A percentile compares a stretch with the other conserved stretches of the same genome.
These are phyloP conservation scores for Starmerella stigmatis DNA, from an alignment of 805 yeast genomes.

Conservation along the genomic window DNA sequence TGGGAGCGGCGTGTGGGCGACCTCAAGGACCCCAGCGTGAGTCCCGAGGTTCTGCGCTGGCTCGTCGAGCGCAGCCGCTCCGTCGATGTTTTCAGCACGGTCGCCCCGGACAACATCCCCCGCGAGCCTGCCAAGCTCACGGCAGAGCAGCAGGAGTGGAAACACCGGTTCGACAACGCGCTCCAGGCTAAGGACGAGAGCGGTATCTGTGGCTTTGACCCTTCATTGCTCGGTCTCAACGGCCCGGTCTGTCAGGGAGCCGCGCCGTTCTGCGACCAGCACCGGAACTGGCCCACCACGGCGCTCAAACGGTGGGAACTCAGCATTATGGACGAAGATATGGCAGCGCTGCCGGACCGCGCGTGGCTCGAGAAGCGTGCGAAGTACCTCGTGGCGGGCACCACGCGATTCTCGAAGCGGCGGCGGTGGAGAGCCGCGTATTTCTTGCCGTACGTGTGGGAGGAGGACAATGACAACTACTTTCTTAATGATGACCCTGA, in stretches of 20 bases:
- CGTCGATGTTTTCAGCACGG: background rate
- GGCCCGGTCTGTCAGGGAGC: slow-evolving; percentile 3
- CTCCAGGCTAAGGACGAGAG: background rate
- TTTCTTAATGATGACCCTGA: slow-evolving; percentile 11
- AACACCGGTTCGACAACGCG: background rate
- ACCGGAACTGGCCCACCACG: slow-evolving; percentile 11
- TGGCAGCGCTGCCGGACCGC: slow-evolving; percentile 9
- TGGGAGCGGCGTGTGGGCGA: slow-evolving; percentile 3
- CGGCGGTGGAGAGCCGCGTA: slow-evolving; percentile 7
- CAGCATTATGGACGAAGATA: background rate
- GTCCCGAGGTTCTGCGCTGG: slow-evolving; percentile 2
- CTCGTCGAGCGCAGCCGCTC: slow-evolving; percentile 5
- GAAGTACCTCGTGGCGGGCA: slow-evolving; percentile 11
- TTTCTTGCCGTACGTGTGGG: slow-evolving; percentile 16
- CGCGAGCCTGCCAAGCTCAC: background rate
- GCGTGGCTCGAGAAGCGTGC: slow-evolving; percentile 10
- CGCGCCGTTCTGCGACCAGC: slow-evolving; percentile 2
- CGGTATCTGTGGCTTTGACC: slow-evolving; percentile 10
- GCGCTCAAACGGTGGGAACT: background rate
- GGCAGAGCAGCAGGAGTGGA: background rate
- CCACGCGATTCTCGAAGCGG: slow-evolving; percentile 11
- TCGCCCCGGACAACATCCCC: slow-evolving; percentile 8
- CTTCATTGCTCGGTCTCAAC: background rate
- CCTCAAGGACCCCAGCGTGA: background rate
- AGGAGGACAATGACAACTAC: slow-evolving; percentile 7